Evolutionary conservation across 139 green algal genomes (phyloP), one percentile per base, ranked within the genome.

Genomic region (Desmodesmus armatus): DNA sequence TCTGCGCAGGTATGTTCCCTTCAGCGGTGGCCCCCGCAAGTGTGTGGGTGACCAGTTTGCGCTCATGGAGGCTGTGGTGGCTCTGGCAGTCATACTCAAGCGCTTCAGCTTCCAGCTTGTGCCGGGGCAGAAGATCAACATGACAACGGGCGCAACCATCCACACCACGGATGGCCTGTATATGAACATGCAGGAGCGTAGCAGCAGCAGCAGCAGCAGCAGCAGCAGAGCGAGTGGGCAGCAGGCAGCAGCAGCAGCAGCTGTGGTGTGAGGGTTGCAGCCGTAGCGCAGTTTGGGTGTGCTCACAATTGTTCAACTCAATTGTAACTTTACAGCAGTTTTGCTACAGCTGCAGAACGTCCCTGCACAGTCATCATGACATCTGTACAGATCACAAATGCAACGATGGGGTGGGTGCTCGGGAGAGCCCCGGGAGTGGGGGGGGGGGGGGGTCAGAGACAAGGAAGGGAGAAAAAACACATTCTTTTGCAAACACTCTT

Each of bases 1-100:
- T n/a, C n/a, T n/a, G n/a, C n/a, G 3, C 83, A 94, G 92, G 73
- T 95, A 92, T 87, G 92, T 95, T 55, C 92, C 92, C 29, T 94
- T 97, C 94, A 95, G 88, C 76, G 96, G 94, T 51, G 96, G 96
- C 5, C 96, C 96, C n/a, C 91, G 96, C 53, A 99, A 99, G 90
- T 99, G 97, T 77, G 92, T 98, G 7, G 97, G 97, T 19, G 97
- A 99, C 88, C 96, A 99, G 89, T 99, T 99, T 92, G 97, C 97
- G 37, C 85, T 99, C 41, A 97, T 98, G 96, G 96, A 98, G 91
- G 95, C 92, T 4, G 93, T 97, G 17, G 84, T 95, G 69, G 88
- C 93, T 15, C 89, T 99, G 62, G 94, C 96, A 27, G 91, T 97
- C 65, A 65, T 98, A 44, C 85, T 99, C 23, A 91, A 94, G 71